A percentile compares a stretch with the other conserved stretches of the same genome.
Conservation (phyloP, 2,329 filamentous ascomycete species). For the Sporothrix variecibatus region DNA sequence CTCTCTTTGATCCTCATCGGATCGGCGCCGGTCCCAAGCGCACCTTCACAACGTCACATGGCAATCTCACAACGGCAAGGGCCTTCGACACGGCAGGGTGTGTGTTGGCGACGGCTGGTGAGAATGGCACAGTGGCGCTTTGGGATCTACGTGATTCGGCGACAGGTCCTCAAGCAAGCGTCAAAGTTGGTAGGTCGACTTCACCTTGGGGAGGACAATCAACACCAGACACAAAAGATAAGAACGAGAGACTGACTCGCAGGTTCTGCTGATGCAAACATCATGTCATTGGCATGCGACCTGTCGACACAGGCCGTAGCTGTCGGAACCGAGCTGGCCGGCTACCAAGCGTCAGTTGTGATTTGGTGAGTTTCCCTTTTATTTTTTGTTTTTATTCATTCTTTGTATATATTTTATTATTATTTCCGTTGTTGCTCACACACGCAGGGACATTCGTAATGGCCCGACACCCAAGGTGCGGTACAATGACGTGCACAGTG, state of each 20-base stretch:
- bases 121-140: conserved; percentile 66
- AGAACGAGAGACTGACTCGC: conserved; percentile 17
- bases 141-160: conserved; percentile 62
- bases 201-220: neutral
- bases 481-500: conserved; percentile 67
- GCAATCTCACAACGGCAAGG: conserved; percentile 64
- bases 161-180: conserved; percentile 43
- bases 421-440: neutral
- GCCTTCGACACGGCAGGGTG: conserved; percentile 54
- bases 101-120: conserved; percentile 68
- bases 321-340: conserved; percentile 71
- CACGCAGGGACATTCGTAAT: conserved; percentile 59
- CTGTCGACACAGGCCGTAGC: conserved; percentile 61
- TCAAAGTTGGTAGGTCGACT: conserved; percentile 42
- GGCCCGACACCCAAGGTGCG: conserved; percentile 50
- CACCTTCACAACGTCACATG: conserved; percentile 55
- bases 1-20: conserved; percentile 61
- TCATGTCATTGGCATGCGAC: conserved; percentile 67
- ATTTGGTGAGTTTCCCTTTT: conserved; percentile 53
- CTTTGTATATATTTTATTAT: conserved; percentile 25
- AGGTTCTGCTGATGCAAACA: conserved; percentile 34
- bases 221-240: neutral
- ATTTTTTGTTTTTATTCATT: neutral
- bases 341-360: conserved; percentile 61
- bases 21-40: conserved; percentile 55